These are phyloP conservation scores for Vigna angularis DNA, from an alignment of 306 rosid genomes.

Conservation along the genomic window DNA sequence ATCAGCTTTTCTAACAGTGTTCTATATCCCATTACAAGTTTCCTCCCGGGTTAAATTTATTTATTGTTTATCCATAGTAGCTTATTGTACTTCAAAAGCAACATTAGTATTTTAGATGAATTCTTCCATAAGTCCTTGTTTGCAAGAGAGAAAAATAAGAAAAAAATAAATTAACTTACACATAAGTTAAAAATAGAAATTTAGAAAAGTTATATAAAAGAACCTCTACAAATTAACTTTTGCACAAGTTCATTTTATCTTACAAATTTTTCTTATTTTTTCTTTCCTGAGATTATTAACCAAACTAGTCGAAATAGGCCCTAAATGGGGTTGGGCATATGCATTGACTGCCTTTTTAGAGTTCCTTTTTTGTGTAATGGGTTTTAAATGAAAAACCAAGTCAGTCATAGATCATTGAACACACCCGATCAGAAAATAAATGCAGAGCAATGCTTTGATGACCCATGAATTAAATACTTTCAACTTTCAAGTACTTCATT, in stretches of 20 bases:
- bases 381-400: background rate
- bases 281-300: too few species aligned
- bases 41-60: background rate
- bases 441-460: conserved; percentile 22
- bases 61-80: background rate
- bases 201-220: too few species aligned
- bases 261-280: too few species aligned
- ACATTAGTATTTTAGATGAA: background rate
- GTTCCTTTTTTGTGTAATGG: background rate
- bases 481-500: background rate
- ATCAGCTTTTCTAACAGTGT: background rate
- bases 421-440: conserved; percentile 24
- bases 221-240: too few species aligned
- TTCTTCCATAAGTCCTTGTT: too few species aligned
- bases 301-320: too few species aligned
- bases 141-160: too few species aligned
- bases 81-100: background rate
- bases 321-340: background rate
- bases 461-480: conserved; percentile 2
- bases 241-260: too few species aligned
- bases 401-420: background rate
- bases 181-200: too few species aligned
- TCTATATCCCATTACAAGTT: background rate
- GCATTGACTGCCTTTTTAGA: background rate
- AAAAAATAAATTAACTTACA: too few species aligned